Evolutionary conservation across 2,329 filamentous ascomycete genomes (phyloP).

Genomic region (Sporothrix sp.): DNA sequence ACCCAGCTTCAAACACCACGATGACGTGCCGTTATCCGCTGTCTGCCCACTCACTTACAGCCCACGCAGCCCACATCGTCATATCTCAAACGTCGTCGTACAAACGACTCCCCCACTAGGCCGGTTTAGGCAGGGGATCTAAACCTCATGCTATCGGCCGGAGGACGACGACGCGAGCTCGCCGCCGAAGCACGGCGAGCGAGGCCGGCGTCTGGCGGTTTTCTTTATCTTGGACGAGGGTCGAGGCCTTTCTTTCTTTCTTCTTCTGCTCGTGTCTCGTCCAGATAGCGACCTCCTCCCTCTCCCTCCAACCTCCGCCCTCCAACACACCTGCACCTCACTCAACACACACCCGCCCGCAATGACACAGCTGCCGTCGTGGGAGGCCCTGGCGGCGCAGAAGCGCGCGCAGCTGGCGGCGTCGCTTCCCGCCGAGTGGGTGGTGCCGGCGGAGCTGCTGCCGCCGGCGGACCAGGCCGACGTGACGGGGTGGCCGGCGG

Average conservation of each 20-base stretch:
- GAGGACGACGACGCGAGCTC: background rate
- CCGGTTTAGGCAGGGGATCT: slow-evolving; percentile 13
- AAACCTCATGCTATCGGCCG: background rate
- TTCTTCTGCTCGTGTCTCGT: background rate
- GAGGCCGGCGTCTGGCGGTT: no score
- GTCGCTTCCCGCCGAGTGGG: slow-evolving; percentile 50
- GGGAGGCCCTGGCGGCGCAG: slow-evolving; percentile 33
- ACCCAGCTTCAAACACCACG: no score
- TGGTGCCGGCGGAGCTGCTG: slow-evolving; percentile 41
- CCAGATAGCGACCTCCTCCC: background rate
- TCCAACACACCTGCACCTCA: background rate
- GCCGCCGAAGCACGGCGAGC: background rate
- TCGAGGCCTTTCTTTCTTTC: background rate
- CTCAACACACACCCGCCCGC: background rate
- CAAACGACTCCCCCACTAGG: slow-evolving; percentile 6
- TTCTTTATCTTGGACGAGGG: background rate
- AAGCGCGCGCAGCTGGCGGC: slow-evolving; percentile 34
- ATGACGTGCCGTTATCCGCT: no score
- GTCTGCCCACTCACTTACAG: no score
- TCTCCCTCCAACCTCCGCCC: background rate
- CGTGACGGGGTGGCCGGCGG: slow-evolving; percentile 45
- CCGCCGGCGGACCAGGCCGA: slow-evolving; percentile 45
- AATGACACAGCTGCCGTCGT: slow-evolving; percentile 18
- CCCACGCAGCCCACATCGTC: no score
- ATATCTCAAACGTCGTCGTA: no score